Percentiles rank a stretch among this genome's conserved stretches.
Evolutionary conservation across 2,329 filamentous ascomycete species (phyloP).

Genomic region (Talaromyces atroroseus): DNA sequence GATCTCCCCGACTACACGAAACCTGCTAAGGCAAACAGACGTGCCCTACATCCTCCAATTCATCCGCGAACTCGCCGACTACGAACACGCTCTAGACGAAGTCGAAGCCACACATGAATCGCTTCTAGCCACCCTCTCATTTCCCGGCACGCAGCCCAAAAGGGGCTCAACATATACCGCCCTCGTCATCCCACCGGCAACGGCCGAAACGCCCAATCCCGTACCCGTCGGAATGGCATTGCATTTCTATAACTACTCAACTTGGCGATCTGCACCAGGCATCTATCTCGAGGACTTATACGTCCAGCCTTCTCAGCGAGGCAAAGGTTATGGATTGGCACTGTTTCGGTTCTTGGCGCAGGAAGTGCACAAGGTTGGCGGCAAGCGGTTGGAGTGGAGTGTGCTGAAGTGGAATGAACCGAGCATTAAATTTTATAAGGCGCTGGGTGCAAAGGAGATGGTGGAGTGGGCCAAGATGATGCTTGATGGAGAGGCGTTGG

Average conservation of each 20-base stretch:
- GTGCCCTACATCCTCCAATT: conserved; percentile 73
- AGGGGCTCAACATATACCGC: conserved; percentile 68
- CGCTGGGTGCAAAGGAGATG: conserved; percentile 40
- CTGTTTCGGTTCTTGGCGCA: conserved; percentile 72
- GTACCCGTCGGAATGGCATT: conserved; percentile 70
- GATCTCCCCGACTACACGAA: background rate
- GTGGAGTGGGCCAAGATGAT: conserved; percentile 48
- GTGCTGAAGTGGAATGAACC: conserved; percentile 92
- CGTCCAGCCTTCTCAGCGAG: conserved; percentile 64
- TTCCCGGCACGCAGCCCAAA: conserved; percentile 49
- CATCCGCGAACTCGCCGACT: conserved; percentile 79
- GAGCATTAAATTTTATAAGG: conserved; percentile 76
- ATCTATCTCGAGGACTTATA: conserved; percentile 95
- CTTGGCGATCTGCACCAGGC: conserved; percentile 80
- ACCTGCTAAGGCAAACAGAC: conserved; percentile 50
- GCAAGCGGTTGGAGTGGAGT: conserved; percentile 78
- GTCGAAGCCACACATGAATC: conserved; percentile 74
- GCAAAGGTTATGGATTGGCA: conserved; percentile 71
- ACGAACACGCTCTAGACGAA: conserved; percentile 69
- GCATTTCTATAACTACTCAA: conserved; percentile 94
- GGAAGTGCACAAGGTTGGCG: conserved; percentile 64
- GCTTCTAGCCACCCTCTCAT: conserved; percentile 71
- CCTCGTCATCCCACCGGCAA: conserved; percentile 52
- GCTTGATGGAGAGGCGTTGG: conserved; percentile 42
- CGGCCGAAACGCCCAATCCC: conserved; percentile 29